Conservation (phyloP, 495 filamentous ascomycete species). For the Chaetomium fimeti region DNA sequence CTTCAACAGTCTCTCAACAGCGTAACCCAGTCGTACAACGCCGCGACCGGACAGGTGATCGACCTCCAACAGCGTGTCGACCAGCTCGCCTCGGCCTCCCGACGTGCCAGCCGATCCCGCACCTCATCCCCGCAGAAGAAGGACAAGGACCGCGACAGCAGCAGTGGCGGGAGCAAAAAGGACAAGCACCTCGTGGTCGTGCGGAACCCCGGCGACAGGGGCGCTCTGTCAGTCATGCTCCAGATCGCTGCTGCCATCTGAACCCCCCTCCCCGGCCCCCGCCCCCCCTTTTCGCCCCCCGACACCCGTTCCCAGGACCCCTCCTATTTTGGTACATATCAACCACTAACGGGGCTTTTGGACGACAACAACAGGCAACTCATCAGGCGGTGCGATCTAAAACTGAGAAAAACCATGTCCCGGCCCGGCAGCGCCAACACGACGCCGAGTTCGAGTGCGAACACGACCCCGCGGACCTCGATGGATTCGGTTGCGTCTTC, state of each 20-base stretch:
- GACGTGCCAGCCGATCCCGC: constrained; percentile 31
- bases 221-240: constrained; percentile 40
- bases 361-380: constrained; percentile 13
- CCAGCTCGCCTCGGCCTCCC: constrained; percentile 24
- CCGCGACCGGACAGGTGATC: constrained; percentile 25
- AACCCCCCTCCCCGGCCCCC: background rate
- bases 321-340: background rate
- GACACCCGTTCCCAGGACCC: background rate
- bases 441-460: constrained; percentile 6
- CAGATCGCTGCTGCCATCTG: constrained; percentile 35
- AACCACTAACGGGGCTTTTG: constrained; percentile 13
- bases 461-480: constrained; percentile 10
- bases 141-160: constrained; percentile 32
- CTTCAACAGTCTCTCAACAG: constrained; percentile 25
- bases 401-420: constrained; percentile 1
- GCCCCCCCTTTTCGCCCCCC: background rate
- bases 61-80: constrained; percentile 31
- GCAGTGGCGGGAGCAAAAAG: constrained; percentile 29
- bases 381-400: constrained; percentile 5
- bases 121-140: constrained; percentile 36
- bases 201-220: constrained; percentile 36
- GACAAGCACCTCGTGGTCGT: constrained; percentile 39
- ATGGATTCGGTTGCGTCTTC: constrained; percentile 13
- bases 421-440: constrained; percentile 1
- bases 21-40: constrained; percentile 29